Percentiles rank a stretch among this genome's conserved stretches.
Conservation (phyloP, 768 basidiomycete species). For the Tricholoma sp. region DNA sequence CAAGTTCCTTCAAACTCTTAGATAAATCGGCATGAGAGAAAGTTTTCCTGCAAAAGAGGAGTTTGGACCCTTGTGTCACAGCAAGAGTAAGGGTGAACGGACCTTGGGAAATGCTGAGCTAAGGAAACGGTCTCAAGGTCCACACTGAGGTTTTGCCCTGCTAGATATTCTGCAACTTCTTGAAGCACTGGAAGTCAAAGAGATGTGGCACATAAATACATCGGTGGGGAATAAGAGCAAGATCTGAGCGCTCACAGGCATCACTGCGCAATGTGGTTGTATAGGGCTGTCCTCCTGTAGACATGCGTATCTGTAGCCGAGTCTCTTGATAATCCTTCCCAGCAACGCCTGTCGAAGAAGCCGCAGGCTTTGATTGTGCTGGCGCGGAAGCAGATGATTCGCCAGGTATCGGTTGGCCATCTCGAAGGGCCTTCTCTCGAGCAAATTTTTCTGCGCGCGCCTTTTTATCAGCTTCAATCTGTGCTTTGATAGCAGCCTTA, state of each 20-base stretch:
- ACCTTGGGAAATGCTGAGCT: conserved; percentile 85
- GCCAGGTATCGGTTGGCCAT: conserved; percentile 48
- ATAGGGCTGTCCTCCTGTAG: conserved; percentile 75
- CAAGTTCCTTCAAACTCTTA: conserved; percentile 78
- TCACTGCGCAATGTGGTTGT: conserved; percentile 80
- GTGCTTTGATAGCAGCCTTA: conserved; percentile 81
- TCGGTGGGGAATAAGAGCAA: not conserved
- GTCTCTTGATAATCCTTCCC: conserved; percentile 85
- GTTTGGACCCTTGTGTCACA: not conserved
- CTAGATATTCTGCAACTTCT: conserved; percentile 85
- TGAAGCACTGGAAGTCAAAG: conserved; percentile 51
- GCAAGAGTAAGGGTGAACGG: not conserved
- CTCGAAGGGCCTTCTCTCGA: conserved; percentile 86
- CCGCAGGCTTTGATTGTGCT: conserved; percentile 27
- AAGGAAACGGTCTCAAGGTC: conserved; percentile 78
- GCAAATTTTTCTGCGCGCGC: conserved; percentile 85
- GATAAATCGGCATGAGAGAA: conserved; percentile 70
- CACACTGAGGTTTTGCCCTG: conserved; percentile 62
- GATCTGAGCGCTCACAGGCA: conserved; percentile 46
- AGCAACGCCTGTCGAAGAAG: conserved; percentile 37
- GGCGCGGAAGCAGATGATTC: conserved; percentile 27
- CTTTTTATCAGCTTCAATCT: conserved; percentile 92
- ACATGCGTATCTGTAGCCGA: conserved; percentile 83
- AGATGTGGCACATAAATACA: not conserved
- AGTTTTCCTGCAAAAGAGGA: conserved; percentile 53